Evolutionary conservation across 768 basidiomycete genomes (phyloP).

Genomic region (Boletus sensibilis): DNA sequence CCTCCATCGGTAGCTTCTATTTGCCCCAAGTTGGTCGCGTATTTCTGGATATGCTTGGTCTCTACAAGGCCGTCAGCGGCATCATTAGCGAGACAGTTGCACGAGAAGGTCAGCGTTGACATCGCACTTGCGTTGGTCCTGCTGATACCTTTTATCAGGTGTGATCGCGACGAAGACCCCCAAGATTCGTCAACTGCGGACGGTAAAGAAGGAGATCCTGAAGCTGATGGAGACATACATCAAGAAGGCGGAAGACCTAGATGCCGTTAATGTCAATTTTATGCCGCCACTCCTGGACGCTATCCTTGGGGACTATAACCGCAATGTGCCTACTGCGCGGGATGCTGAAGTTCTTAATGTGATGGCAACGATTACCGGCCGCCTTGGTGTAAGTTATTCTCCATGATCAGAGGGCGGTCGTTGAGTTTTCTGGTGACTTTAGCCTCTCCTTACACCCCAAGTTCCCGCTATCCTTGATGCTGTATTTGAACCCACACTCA

Average conservation of each 20-base stretch:
- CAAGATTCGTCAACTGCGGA: constrained; percentile 89
- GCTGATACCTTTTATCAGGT: constrained; percentile 45
- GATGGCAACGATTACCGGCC: constrained; percentile 89
- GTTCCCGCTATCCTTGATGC: constrained; percentile 94
- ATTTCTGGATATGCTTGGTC: constrained; percentile 96
- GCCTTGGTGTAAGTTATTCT: constrained; percentile 71
- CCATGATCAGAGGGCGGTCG: neutral
- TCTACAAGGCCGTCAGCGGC: constrained; percentile 95
- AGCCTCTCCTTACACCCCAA: constrained; percentile 89
- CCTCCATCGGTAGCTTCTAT: constrained; percentile 95
- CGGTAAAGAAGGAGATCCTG: constrained; percentile 97
- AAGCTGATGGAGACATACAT: constrained; percentile 98
- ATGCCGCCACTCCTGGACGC: constrained; percentile 96
- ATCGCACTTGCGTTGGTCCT: neutral
- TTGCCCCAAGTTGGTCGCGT: constrained; percentile 94
- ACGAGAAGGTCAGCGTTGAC: constrained; percentile 60
- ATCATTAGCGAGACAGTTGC: constrained; percentile 94
- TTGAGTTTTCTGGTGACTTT: constrained; percentile 12
- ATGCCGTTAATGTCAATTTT: constrained; percentile 86
- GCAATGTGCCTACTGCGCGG: constrained; percentile 88
- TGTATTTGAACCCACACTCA: constrained; percentile 94
- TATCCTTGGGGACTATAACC: constrained; percentile 95
- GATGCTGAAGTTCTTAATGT: constrained; percentile 98
- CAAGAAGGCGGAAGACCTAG: constrained; percentile 94
- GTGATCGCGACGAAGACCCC: constrained; percentile 94